phyloP scores from a whole-genome alignment of 768 basidiomycete species.

The Leccinum obscurum region DNA sequence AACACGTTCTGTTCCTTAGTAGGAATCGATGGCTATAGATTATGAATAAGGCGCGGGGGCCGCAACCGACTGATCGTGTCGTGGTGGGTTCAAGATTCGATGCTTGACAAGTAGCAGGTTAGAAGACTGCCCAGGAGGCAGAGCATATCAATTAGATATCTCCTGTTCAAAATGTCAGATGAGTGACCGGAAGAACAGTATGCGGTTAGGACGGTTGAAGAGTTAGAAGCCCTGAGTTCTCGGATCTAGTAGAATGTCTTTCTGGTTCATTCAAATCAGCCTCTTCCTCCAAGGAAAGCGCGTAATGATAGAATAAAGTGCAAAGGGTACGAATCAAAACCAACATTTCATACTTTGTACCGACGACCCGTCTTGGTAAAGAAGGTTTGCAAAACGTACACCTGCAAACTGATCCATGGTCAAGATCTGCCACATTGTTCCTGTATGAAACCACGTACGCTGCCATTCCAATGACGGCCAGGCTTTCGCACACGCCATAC shows the following conservation, averaged over 20 bases:
- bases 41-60: too few species aligned
- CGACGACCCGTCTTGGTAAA: slow-evolving; percentile 91
- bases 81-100: too few species aligned
- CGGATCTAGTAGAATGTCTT: not conserved
- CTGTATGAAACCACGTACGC: slow-evolving; percentile 52
- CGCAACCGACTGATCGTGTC: too few species aligned
- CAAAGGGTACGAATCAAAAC: slow-evolving; percentile 13
- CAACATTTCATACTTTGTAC: slow-evolving; percentile 71
- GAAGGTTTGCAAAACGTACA: slow-evolving; percentile 93
- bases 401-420: slow-evolving; percentile 62
- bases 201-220: too few species aligned
- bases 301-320: slow-evolving; percentile 1
- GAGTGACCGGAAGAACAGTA: too few species aligned
- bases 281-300: not conserved
- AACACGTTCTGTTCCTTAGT: too few species aligned
- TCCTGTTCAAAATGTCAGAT: too few species aligned
- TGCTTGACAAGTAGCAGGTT: too few species aligned
- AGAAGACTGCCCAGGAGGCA: too few species aligned
- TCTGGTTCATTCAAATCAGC: not conserved
- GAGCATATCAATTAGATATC: too few species aligned
- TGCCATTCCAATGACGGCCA: slow-evolving; percentile 83
- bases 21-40: too few species aligned
- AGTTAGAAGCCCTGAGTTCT: not conserved
- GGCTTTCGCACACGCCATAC: slow-evolving; percentile 83
- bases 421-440: slow-evolving; percentile 10